Evolutionary conservation across 257 asterid species (phyloP), one percentile per base, ranked within the genome.

Genomic region (Fraxinus cuspidata): DNA sequence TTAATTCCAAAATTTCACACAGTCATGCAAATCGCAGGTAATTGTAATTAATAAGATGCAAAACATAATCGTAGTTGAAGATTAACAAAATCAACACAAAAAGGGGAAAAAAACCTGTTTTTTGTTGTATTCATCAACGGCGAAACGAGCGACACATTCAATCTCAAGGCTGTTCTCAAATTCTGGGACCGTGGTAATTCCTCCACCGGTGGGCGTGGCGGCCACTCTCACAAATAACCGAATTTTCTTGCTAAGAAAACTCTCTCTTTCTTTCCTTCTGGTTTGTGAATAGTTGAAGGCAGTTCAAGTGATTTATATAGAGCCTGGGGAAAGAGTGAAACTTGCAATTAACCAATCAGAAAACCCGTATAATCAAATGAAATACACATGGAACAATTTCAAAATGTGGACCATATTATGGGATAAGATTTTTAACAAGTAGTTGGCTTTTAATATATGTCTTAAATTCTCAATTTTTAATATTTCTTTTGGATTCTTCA

Each of bases 131-230:
- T 92, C 89, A 27, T 88, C 91, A 31, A 94, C 83, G 64, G 97
- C 97, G 56, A 94, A 92, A 71, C 92, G 91, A 77, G 97, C 98
- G 28, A 92, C 96, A 51, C 78, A 78, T 2, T 92, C 84, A 78
- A 89, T 65, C 38, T 89, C 94, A 60, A 90, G 85, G 88, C 90
- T 89, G 90, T 94, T 94, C 76, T 89, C 77, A 18, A 90, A 87
- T 75, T 92, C 95, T 72, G 77, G 74, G n/a, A 64, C 60, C 53
- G 86, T 82, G 53, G 87, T 79, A 79, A 89, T 77, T 31, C 79
- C 82, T 56, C 98, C 98, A 0, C 70, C 1, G 0, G 80, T 70
- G 4, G 94, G 87, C 94, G 63, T 1, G 0, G 79, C 67, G 4
- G 92, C 89, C 94, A 93, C 92, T 78, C 27, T 81, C 64, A 7